phyloP scores from a whole-genome alignment of 2,329 filamentous ascomycete genomes.

The Fusarium nygamai region DNA sequence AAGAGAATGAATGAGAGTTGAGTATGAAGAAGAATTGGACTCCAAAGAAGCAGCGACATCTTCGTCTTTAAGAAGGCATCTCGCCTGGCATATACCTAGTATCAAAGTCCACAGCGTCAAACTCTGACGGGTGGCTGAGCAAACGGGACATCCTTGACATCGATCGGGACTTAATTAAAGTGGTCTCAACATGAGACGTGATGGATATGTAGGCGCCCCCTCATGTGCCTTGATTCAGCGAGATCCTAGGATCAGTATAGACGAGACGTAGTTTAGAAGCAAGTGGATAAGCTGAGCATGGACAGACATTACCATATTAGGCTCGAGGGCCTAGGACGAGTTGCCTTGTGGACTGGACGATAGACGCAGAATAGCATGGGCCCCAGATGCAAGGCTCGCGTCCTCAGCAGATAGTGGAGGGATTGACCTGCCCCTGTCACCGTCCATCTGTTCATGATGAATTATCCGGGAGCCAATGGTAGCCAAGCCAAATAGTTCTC shows the following conservation, averaged over 20 bases:
- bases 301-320: constrained; percentile 26
- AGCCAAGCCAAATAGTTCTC: constrained; percentile 15
- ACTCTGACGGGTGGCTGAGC: constrained; percentile 20
- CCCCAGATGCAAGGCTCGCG: not conserved
- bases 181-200: constrained; percentile 44
- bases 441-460: constrained; percentile 16
- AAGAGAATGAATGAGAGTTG: constrained; percentile 33
- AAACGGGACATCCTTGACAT: constrained; percentile 32
- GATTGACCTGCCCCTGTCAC: constrained; percentile 8
- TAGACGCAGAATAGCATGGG: constrained; percentile 17
- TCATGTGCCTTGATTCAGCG: constrained; percentile 15
- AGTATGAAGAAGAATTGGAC: constrained; percentile 22
- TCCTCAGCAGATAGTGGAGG: constrained; percentile 33
- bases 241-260: constrained; percentile 17
- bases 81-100: constrained; percentile 1
- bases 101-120: constrained; percentile 18
- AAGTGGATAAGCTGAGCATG: constrained; percentile 19
- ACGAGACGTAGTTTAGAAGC: constrained; percentile 27
- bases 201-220: constrained; percentile 31
- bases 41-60: constrained; percentile 15
- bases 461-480: constrained; percentile 20
- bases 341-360: constrained; percentile 16
- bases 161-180: constrained; percentile 40
- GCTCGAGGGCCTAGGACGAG: constrained; percentile 15
- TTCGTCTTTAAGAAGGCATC: constrained; percentile 33